Evolutionary conservation across 2,329 filamentous ascomycete species (phyloP).

Genomic region (Akanthomyces uredinophilus): DNA sequence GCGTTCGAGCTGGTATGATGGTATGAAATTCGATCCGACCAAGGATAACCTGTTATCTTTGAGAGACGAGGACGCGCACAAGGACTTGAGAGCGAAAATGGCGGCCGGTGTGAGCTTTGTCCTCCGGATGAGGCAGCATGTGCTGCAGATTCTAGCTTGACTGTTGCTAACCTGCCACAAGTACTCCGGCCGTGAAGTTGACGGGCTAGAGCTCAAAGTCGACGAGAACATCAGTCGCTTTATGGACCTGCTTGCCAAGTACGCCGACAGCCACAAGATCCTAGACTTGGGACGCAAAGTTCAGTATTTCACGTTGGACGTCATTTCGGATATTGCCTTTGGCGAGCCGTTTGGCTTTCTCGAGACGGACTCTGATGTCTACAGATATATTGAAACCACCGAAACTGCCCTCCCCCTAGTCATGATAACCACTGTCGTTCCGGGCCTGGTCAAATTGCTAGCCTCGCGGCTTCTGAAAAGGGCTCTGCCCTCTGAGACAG

Average conservation of each 20-base stretch:
- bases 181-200: constrained; percentile 50
- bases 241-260: constrained; percentile 38
- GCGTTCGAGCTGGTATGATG: constrained; percentile 41
- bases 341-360: constrained; percentile 44
- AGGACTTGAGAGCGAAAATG: constrained; percentile 41
- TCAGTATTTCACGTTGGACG: constrained; percentile 49
- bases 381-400: constrained; percentile 41
- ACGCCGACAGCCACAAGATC: constrained; percentile 32
- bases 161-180: constrained; percentile 1
- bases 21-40: constrained; percentile 46
- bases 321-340: constrained; percentile 47
- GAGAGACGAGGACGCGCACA: constrained; percentile 41
- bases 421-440: constrained; percentile 38
- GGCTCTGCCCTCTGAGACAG: constrained; percentile 36
- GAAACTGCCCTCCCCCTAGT: constrained; percentile 39
- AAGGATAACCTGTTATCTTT: constrained; percentile 47
- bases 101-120: constrained; percentile 38
- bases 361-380: constrained; percentile 39
- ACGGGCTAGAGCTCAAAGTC: constrained; percentile 42
- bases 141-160: not conserved
- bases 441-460: constrained; percentile 36
- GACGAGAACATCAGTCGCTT: constrained; percentile 43
- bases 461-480: constrained; percentile 35
- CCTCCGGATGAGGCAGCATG: not conserved
- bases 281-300: constrained; percentile 43